Conservation (phyloP, 441 rosid genomes). For the Populus hybrid region DNA sequence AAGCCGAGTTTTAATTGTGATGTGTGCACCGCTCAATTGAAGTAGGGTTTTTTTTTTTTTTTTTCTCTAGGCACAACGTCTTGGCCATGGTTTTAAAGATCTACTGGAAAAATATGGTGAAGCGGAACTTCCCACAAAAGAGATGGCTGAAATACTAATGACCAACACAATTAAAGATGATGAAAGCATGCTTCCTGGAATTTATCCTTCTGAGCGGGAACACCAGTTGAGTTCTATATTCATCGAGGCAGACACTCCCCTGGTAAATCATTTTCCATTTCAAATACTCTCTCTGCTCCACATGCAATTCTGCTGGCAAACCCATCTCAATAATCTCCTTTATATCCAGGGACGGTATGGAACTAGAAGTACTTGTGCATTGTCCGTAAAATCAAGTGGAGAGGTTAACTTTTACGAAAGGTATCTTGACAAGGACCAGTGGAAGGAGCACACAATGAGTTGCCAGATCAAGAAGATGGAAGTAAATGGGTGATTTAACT, state of each 20-base stretch:
- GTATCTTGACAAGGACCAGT: conserved; percentile 42
- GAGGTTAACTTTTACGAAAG: conserved; percentile 50
- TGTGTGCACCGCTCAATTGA: background rate
- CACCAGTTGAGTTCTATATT: conserved; percentile 55
- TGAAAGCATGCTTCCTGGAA: conserved; percentile 39
- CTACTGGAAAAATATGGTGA: conserved; percentile 31
- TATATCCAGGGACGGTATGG: conserved; percentile 54
- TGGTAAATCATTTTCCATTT: conserved; percentile 21
- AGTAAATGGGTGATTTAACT: background rate
- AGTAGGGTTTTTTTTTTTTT: background rate
- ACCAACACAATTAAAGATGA: conserved; percentile 46
- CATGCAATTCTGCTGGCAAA: background rate
- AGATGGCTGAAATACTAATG: conserved; percentile 59
- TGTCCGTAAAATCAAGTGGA: conserved; percentile 44
- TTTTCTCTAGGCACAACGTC: conserved; percentile 44
- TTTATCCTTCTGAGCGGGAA: conserved; percentile 40
- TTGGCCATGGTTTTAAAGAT: conserved; percentile 41
- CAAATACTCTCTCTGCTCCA: background rate
- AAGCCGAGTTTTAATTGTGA: background rate
- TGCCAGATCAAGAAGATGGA: conserved; percentile 27
- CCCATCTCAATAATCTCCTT: background rate
- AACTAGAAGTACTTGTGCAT: conserved; percentile 63
- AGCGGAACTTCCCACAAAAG: conserved; percentile 43
- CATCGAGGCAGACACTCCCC: conserved; percentile 36
- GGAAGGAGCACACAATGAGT: conserved; percentile 46